These are phyloP conservation scores for Penicillium paneum DNA, from an alignment of 2,329 filamentous ascomycete genomes.

Conservation along the genomic window DNA sequence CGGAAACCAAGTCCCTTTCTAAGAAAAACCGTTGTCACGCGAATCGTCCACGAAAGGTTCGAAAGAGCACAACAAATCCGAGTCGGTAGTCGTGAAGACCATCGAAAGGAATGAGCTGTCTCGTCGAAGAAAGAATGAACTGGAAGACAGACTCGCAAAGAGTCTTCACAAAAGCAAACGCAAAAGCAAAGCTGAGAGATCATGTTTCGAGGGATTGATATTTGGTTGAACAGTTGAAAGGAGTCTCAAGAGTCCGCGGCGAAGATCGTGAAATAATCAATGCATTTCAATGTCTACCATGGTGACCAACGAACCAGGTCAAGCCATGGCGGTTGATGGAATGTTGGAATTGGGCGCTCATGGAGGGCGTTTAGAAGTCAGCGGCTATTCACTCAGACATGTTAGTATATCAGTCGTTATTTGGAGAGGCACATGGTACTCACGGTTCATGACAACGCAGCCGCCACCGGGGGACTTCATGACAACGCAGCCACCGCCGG, in stretches of 20 bases:
- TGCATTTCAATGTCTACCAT: neutral
- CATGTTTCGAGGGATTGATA: neutral
- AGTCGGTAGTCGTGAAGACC: neutral
- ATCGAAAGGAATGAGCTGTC: neutral
- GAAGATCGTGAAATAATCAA: neutral
- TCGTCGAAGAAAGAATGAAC: conserved; percentile 4
- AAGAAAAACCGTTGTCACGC: neutral
- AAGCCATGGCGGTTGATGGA: neutral
- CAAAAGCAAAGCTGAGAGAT: conserved; percentile 1
- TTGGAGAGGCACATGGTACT: neutral
- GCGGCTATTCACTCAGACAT: neutral
- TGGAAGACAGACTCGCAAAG: conserved; percentile 3
- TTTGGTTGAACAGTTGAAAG: conserved; percentile 3
- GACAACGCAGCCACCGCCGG: conserved; percentile 1
- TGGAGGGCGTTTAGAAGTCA: conserved; percentile 1
- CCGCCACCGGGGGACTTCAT: conserved; percentile 18
- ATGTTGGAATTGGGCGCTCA: neutral
- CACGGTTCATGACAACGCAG: conserved; percentile 9
- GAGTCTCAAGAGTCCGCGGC: neutral
- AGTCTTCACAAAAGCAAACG: conserved; percentile 6
- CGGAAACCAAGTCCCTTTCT: neutral
- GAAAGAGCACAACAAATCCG: neutral
- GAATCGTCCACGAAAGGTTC: conserved; percentile 10
- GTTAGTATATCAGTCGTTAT: neutral
- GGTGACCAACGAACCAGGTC: neutral